These are phyloP conservation scores for Saccharomyces pastorianus DNA, from an alignment of 1,139 yeast species.

Conservation along the genomic window DNA sequence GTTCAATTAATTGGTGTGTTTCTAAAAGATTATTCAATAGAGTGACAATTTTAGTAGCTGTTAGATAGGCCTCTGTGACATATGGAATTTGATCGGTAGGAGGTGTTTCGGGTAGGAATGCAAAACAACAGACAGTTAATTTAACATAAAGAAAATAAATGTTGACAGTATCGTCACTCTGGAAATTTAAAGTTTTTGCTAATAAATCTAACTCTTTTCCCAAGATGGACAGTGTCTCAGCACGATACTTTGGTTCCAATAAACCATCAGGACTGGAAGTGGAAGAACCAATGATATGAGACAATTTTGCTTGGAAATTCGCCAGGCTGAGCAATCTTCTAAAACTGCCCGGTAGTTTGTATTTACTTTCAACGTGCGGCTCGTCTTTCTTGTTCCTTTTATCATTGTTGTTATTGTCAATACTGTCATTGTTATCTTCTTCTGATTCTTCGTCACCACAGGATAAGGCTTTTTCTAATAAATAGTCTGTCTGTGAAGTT, in stretches of 20 bases:
- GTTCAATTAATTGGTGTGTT: slow-evolving; percentile 60
- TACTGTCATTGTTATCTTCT: slow-evolving; percentile 5
- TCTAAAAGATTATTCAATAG: slow-evolving; percentile 66
- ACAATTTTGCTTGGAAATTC: slow-evolving; percentile 76
- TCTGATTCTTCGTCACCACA: slow-evolving; percentile 34
- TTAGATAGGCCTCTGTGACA: slow-evolving; percentile 70
- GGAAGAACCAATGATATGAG: slow-evolving; percentile 80
- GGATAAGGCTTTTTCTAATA: slow-evolving; percentile 69
- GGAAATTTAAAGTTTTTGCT: slow-evolving; percentile 33
- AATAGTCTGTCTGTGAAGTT: slow-evolving; percentile 72
- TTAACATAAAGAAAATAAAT: slow-evolving; percentile 72
- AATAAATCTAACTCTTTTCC: slow-evolving; percentile 73
- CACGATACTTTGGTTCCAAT: slow-evolving; percentile 75
- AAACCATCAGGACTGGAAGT: slow-evolving; percentile 88
- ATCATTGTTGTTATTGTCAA: neutral
- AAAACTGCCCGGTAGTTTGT: slow-evolving; percentile 57
- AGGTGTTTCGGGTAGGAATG: slow-evolving; percentile 86
- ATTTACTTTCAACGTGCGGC: neutral
- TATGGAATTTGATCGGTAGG: slow-evolving; percentile 74
- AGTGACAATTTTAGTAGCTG: slow-evolving; percentile 78
- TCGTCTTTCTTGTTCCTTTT: slow-evolving; percentile 4
- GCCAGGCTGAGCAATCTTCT: slow-evolving; percentile 66
- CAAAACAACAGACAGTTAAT: slow-evolving; percentile 79
- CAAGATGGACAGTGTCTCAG: slow-evolving; percentile 65
- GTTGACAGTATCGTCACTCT: slow-evolving; percentile 62